These are phyloP conservation scores for Penicillium aurantiogriseum DNA, from an alignment of 2,329 filamentous ascomycete species.

Conservation along the genomic window DNA sequence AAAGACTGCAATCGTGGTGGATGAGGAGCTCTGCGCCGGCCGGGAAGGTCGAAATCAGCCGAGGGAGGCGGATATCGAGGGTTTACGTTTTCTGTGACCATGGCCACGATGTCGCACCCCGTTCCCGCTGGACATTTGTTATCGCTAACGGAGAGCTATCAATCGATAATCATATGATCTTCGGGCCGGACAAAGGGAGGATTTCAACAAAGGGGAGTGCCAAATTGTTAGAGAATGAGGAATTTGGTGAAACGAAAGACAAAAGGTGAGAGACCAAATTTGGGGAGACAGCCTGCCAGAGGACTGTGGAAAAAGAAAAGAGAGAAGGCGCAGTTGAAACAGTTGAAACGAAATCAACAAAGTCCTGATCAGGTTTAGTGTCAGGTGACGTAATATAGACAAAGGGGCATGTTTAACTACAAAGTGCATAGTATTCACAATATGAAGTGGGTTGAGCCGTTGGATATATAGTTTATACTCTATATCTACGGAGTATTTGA, in stretches of 20 bases:
- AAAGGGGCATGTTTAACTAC: conserved; percentile 1
- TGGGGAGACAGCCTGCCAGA: conserved; percentile 13
- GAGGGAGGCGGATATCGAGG: conserved; percentile 33
- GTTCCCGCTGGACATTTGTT: conserved; percentile 44
- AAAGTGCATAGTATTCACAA: neutral
- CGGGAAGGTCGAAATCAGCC: conserved; percentile 33
- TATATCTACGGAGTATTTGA: neutral
- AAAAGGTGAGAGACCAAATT: conserved; percentile 14
- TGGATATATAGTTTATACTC: neutral
- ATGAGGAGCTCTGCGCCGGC: conserved; percentile 31
- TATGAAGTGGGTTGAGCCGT: neutral
- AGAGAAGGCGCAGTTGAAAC: conserved; percentile 13
- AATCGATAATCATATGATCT: conserved; percentile 1
- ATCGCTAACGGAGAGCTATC: conserved; percentile 17
- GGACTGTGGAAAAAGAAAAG: conserved; percentile 11
- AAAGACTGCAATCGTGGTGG: conserved; percentile 33
- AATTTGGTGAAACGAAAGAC: conserved; percentile 10
- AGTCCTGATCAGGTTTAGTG: conserved; percentile 12
- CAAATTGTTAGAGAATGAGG: neutral
- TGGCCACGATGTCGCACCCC: conserved; percentile 41
- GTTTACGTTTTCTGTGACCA: conserved; percentile 45
- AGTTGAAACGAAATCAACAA: conserved; percentile 19
- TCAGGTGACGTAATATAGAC: conserved; percentile 15
- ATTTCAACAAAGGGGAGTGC: neutral
- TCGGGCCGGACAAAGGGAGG: neutral